Evolutionary conservation across 2,329 filamentous ascomycete genomes (phyloP), one percentile per base, ranked within the genome.

Genomic region (Aspergillus ochraceoroseus): DNA sequence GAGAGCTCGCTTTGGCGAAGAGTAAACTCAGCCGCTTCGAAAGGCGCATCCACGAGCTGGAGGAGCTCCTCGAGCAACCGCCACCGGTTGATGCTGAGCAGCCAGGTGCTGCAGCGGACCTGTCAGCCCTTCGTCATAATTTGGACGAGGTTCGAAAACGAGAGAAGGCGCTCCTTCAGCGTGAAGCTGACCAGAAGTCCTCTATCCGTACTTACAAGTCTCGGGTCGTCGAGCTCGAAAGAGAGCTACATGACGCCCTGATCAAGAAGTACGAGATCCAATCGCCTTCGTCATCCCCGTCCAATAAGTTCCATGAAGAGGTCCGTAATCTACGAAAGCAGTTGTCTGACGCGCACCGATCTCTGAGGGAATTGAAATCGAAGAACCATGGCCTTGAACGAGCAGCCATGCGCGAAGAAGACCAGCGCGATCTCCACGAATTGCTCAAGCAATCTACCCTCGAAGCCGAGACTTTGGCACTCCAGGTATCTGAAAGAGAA

Each of bases 401-500:
- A 32, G 74, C 80, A 6, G 66, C 71, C 2, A 61, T 65, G 48
- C 57, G 58, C 32, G 63, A 67, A 19, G 64, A 68, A 36, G 65
- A 70, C 35, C 62, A 68, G 32, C 63, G 58, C 34, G 66, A 68
- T 28, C 61, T 70, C 20, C 68, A 70, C 35, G 66, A 71, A 31
- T 48, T 74, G 2, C 61, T 73, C 12, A 68, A 72, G 51, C 67
- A 69, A 9, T 67, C 68, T 5, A 63, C 68, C 4, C 61, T 70
- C 2, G 72, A 75, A 53, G 65, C 72, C 28, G 79, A 86, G 59
- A 76, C 80, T 22, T 71, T 92, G n/a, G 81, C 86, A 51, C 73
- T 85, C 43, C 80, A 85, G 55, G 73, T 92, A 18, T 72, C 75
- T 4, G 79, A 85, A 55, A 80, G 84, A 46, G 81, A 87, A 40